These are phyloP conservation scores for Dalechampia spathulata DNA, from an alignment of 441 rosid genomes.

Conservation along the genomic window DNA sequence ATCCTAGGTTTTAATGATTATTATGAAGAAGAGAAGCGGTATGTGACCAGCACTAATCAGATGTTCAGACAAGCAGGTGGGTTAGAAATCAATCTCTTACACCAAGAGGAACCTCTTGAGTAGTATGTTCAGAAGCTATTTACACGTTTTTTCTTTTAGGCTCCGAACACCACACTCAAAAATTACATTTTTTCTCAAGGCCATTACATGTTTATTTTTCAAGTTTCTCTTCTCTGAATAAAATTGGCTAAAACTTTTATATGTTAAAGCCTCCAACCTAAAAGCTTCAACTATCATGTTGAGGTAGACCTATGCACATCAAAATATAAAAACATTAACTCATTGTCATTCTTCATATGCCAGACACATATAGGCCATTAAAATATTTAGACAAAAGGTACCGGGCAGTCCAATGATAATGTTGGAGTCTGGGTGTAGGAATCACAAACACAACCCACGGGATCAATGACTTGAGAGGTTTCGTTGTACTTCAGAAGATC, in stretches of 20 bases:
- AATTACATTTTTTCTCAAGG: no score
- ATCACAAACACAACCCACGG: neutral
- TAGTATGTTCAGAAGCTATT: no score
- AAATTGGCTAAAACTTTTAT: neutral
- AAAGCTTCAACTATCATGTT: neutral
- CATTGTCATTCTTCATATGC: neutral
- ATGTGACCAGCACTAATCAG: constrained; percentile 31
- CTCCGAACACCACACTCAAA: no score
- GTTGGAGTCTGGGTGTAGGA: neutral
- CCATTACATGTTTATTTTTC: neutral
- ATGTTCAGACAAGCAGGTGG: constrained; percentile 52
- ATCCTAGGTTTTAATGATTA: constrained; percentile 63
- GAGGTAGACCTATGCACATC: neutral
- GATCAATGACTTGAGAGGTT: neutral
- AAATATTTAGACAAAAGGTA: neutral
- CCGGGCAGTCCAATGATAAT: neutral
- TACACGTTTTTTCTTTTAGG: no score
- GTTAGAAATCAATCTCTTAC: constrained; percentile 17
- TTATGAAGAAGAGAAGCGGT: constrained; percentile 76
- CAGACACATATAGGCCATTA: neutral
- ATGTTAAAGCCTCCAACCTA: neutral
- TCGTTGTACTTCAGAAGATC: neutral
- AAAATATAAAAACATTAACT: neutral
- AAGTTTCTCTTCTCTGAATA: neutral
- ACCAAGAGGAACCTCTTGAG: neutral